Conservation (phyloP, 2,329 filamentous ascomycete genomes). For the Metarhizium sp. region DNA sequence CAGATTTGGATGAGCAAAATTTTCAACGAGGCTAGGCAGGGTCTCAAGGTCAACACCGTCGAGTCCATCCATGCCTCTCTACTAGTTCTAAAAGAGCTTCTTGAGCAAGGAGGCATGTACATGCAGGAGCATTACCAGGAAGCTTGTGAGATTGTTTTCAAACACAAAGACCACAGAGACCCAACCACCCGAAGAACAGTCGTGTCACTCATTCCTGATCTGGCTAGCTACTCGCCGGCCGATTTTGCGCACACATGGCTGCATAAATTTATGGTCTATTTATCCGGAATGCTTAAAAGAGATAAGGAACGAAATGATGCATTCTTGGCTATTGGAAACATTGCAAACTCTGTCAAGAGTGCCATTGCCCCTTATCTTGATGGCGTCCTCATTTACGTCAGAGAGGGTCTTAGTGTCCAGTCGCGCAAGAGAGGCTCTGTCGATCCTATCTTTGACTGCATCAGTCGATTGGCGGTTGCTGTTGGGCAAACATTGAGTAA, state of each 20-base stretch:
- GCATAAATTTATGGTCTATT: conserved; percentile 93
- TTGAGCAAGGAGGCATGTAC: conserved; percentile 96
- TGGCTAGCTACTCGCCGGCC: conserved; percentile 84
- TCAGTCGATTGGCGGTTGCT: conserved; percentile 90
- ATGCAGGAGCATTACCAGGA: conserved; percentile 94
- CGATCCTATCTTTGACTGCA: conserved; percentile 89
- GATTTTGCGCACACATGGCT: conserved; percentile 84
- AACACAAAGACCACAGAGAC: conserved; percentile 89
- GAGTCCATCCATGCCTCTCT: conserved; percentile 93
- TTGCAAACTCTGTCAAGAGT: conserved; percentile 92
- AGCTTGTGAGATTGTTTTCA: conserved; percentile 84
- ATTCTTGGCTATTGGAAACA: conserved; percentile 91
- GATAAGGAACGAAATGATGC: conserved; percentile 91
- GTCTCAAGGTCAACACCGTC: conserved; percentile 70
- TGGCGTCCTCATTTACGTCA: conserved; percentile 84
- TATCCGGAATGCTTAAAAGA: conserved; percentile 88
- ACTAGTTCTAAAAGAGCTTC: conserved; percentile 82
- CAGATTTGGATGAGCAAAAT: conserved; percentile 85
- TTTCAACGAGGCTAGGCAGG: conserved; percentile 73
- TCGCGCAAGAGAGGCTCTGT: conserved; percentile 56
- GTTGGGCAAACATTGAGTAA: conserved; percentile 96
- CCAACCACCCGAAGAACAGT: conserved; percentile 80
- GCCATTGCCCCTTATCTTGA: conserved; percentile 93
- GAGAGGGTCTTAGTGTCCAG: conserved; percentile 79
- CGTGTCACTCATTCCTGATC: conserved; percentile 80